Conservation (phyloP, 176 grass and related monocot genomes). For the Thalia dealbata region DNA sequence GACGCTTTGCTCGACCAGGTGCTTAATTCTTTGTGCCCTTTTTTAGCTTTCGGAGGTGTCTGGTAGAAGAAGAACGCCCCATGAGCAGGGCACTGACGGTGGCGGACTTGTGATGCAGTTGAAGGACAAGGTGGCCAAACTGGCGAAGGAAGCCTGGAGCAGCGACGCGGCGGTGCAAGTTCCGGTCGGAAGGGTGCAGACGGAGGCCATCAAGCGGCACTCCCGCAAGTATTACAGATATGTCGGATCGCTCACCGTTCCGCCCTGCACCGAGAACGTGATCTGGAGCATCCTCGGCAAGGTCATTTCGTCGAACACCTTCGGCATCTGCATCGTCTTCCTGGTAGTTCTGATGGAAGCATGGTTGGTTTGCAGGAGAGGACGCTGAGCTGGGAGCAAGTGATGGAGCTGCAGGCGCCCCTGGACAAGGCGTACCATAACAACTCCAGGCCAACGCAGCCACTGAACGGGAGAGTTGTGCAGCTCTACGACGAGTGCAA, state of each 20-base stretch:
- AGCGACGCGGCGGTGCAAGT: slow-evolving; percentile 34
- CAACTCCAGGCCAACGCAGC: slow-evolving; percentile 49
- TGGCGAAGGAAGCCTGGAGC: slow-evolving; percentile 26
- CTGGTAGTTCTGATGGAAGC: background rate
- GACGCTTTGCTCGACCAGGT: slow-evolving; percentile 68
- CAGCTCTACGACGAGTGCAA: slow-evolving; percentile 33
- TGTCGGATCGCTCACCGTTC: slow-evolving; percentile 45
- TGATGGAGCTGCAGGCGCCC: slow-evolving; percentile 43
- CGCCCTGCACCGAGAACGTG: slow-evolving; percentile 87
- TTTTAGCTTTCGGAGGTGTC: background rate
- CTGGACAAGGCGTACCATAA: slow-evolving; percentile 33
- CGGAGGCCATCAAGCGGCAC: slow-evolving; percentile 26
- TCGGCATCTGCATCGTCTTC: background rate
- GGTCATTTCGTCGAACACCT: slow-evolving; percentile 23
- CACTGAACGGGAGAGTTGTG: slow-evolving; percentile 39
- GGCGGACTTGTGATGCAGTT: slow-evolving; percentile 24
- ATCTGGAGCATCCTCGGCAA: slow-evolving; percentile 57
- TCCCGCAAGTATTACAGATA: slow-evolving; percentile 51
- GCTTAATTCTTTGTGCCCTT: background rate
- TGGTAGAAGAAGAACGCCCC: too few relatives aligned
- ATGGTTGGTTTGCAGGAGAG: slow-evolving; percentile 29
- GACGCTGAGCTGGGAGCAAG: slow-evolving; percentile 56
- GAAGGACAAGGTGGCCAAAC: slow-evolving; percentile 36
- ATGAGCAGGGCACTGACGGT: too few relatives aligned
- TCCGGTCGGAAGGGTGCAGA: slow-evolving; percentile 30